Conservation (phyloP, 148 eudicot species). For the Rhododendron ferrugineum region DNA sequence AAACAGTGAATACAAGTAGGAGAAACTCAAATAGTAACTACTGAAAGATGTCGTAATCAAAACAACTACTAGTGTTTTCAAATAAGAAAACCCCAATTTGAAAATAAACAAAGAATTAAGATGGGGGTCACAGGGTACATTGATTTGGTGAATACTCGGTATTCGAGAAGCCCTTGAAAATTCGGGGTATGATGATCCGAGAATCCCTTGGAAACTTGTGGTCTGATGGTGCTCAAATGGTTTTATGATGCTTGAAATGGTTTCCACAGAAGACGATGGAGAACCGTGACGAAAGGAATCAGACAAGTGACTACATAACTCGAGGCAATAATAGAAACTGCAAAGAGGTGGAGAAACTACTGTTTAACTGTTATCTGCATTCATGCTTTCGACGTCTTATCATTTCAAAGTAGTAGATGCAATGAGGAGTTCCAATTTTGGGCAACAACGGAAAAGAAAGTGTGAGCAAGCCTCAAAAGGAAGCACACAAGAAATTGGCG, state of each 20-base stretch:
- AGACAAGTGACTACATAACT: neutral
- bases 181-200: neutral
- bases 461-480: neutral
- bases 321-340: neutral
- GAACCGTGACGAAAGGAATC: neutral
- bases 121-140: neutral
- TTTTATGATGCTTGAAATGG: neutral
- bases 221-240: neutral
- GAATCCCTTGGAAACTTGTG: neutral
- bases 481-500: neutral
- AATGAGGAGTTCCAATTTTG: neutral
- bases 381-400: neutral
- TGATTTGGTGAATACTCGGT: neutral
- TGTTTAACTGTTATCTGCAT: neutral
- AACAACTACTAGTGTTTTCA: neutral
- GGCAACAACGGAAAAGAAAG: neutral
- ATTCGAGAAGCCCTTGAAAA: neutral
- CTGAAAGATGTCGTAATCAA: neutral
- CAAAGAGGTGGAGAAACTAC: neutral
- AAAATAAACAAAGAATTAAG: neutral
- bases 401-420: neutral
- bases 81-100: neutral
- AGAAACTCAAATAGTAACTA: neutral
- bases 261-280: neutral
- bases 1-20: neutral